A percentile compares a stretch with the other conserved stretches of the same genome.
Evolutionary conservation across 1,139 yeast genomes (phyloP).

Genomic region (Candida anutae): DNA sequence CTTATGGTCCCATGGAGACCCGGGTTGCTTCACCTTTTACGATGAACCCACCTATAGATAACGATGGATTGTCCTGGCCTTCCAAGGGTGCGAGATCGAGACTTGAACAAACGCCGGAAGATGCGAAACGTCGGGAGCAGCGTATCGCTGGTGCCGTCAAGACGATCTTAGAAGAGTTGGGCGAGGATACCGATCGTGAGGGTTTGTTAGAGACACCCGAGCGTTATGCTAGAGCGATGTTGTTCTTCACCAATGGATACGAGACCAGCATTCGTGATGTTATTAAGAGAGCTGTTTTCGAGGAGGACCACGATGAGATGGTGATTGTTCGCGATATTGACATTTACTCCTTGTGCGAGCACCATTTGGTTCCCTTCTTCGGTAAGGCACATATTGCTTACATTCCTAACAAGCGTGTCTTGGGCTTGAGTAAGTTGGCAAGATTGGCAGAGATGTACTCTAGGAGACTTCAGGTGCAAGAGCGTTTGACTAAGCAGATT

Average conservation of each 20-base stretch:
- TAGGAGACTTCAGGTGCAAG: constrained; percentile 93
- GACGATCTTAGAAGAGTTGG: constrained; percentile 75
- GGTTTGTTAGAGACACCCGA: constrained; percentile 94
- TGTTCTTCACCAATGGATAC: constrained; percentile 91
- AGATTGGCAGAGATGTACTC: constrained; percentile 96
- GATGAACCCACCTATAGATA: constrained; percentile 76
- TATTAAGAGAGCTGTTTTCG: constrained; percentile 90
- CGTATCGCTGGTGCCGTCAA: constrained; percentile 83
- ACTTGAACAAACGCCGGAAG: constrained; percentile 57
- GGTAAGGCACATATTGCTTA: constrained; percentile 97
- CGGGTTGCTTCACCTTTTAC: constrained; percentile 82
- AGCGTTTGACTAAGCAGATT: constrained; percentile 89
- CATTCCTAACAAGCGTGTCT: constrained; percentile 90
- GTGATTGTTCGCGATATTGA: constrained; percentile 95
- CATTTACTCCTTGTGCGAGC: constrained; percentile 89
- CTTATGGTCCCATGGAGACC: constrained; percentile 49
- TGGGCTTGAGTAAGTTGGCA: constrained; percentile 90
- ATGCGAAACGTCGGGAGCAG: constrained; percentile 52
- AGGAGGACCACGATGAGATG: constrained; percentile 98
- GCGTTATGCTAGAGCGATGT: constrained; percentile 93
- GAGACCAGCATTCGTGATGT: constrained; percentile 89
- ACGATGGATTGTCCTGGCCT: constrained; percentile 93
- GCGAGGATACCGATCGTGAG: constrained; percentile 85
- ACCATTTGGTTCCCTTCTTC: constrained; percentile 92
- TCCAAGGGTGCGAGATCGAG: constrained; percentile 77